Conservation (phyloP, 164 flowering plant genomes). For the Vitis rotundifolia region DNA sequence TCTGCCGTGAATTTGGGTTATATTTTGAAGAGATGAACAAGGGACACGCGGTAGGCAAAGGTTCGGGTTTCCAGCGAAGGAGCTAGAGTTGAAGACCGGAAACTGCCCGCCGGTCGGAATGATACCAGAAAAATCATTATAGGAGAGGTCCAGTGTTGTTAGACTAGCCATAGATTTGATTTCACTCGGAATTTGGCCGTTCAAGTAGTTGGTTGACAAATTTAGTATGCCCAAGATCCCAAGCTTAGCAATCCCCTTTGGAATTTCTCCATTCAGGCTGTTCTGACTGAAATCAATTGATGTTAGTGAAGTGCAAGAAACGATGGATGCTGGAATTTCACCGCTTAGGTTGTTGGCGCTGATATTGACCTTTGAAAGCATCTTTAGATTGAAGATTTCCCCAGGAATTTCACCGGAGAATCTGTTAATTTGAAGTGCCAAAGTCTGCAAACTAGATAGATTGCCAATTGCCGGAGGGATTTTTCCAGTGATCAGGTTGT, state of each 20-base stretch:
- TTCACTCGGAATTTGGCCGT: conserved; percentile 62
- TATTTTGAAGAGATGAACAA: conserved; percentile 24
- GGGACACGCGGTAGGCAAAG: conserved; percentile 46
- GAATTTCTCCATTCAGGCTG: conserved; percentile 52
- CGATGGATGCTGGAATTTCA: conserved; percentile 49
- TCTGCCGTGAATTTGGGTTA: background rate
- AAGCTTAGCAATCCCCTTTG: conserved; percentile 39
- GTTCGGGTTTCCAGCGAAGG: conserved; percentile 68
- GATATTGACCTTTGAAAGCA: conserved; percentile 41
- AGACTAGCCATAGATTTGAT: conserved; percentile 62
- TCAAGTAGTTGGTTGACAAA: conserved; percentile 56
- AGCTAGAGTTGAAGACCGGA: conserved; percentile 49
- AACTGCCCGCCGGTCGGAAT: conserved; percentile 72
- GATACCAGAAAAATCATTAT: conserved; percentile 60
- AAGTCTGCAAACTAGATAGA: conserved; percentile 34
- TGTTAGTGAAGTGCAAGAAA: conserved; percentile 34
- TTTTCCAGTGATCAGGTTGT: conserved; percentile 59
- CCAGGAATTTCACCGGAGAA: conserved; percentile 63
- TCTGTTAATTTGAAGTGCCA: conserved; percentile 51
- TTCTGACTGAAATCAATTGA: conserved; percentile 70
- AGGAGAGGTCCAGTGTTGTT: conserved; percentile 66
- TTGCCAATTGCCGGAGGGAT: conserved; percentile 63
- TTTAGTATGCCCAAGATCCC: conserved; percentile 47
- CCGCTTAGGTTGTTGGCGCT: conserved; percentile 63
- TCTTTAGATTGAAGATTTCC: conserved; percentile 43